Base-by-base conservation (phyloP, 306 rosid genomes). In the Sphenostylis stenocarpa region DNA sequence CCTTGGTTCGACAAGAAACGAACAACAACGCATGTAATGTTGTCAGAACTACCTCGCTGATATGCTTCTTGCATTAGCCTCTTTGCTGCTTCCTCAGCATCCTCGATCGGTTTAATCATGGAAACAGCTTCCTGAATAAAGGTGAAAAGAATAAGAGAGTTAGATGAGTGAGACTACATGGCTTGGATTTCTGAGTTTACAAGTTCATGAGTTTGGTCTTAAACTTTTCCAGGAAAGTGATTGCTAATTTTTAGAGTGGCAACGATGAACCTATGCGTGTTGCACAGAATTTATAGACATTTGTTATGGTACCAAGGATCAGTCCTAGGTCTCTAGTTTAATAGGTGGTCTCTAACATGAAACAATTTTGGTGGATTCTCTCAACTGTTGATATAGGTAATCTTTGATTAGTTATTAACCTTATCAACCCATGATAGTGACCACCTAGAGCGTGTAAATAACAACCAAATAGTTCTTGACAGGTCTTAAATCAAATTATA, bases 1-100 rank as follows among this genome's bases (percentile, higher is more conserved):
- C 92, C 86, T 71, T 89, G 93, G 72, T 82, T 85, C 49, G 72
- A 72, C 88, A 92, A 85, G 91, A 95, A 95, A 70, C 97, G 98
- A 41, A 95, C 97, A 1, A 95, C 98, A 4, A 95, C 96, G 3
- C 92, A 90, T 3, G 99, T 95, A 45, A 95, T 88, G 79, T 92
- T 95, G 84, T 95, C 99, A 45, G 99, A 87, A 73, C 97, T 95
- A 20, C 99, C 97, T 89, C 97, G 84, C 80, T 90, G 97, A 60
- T 89, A 86, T 77, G 99, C 99, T 88, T 95, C 99, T 78, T 82
- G 88, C 96, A 92, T 88, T 85, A 95, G 77, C 82, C 96, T 89
- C 88, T 92, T 94, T 3, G 99, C 97, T 2, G 96, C 97, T 55
- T 88, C 96, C 83, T 95, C 93, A n/a, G 99, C 91, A 24, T 92